Percentiles rank a stretch among this genome's conserved stretches.
Evolutionary conservation across 768 basidiomycete genomes (phyloP).

Genomic region (Tricholoma matsutake): DNA sequence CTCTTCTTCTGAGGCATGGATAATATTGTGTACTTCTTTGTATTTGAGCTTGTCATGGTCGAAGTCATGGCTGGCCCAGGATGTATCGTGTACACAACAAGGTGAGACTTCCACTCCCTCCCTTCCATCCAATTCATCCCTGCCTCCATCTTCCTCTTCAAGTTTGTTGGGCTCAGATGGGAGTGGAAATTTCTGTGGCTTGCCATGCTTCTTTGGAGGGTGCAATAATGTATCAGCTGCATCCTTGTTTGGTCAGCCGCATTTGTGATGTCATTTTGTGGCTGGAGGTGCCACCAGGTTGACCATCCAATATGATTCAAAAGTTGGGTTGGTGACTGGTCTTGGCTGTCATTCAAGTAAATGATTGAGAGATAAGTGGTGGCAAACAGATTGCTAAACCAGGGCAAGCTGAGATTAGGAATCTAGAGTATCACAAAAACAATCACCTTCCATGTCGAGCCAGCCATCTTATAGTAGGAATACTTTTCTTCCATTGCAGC

Average conservation of each 20-base stretch:
- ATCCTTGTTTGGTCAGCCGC: conserved; percentile 64
- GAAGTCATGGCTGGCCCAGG: not conserved
- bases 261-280: conserved; percentile 81
- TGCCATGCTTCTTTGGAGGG: conserved; percentile 37
- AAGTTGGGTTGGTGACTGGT: conserved; percentile 81
- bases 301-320: conserved; percentile 90
- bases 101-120: conserved; percentile 2
- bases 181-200: conserved; percentile 31
- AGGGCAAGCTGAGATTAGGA: conserved; percentile 11
- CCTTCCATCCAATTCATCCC: conserved; percentile 4
- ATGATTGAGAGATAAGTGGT: conserved; percentile 79
- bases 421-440: conserved; percentile 1
- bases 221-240: conserved; percentile 18
- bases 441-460: conserved; percentile 80
- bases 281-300: conserved; percentile 82
- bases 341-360: conserved; percentile 80
- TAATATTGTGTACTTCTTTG: conserved; percentile 15
- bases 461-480: conserved; percentile 75
- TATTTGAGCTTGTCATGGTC: conserved; percentile 11
- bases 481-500: conserved; percentile 87
- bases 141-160: conserved; percentile 20
- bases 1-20: conserved; percentile 45
- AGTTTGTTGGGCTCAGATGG: conserved; percentile 5
- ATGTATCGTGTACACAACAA: not conserved
- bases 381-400: conserved; percentile 79